phyloP scores from a whole-genome alignment of 495 filamentous ascomycete genomes.

The Ascobolus immersus region DNA sequence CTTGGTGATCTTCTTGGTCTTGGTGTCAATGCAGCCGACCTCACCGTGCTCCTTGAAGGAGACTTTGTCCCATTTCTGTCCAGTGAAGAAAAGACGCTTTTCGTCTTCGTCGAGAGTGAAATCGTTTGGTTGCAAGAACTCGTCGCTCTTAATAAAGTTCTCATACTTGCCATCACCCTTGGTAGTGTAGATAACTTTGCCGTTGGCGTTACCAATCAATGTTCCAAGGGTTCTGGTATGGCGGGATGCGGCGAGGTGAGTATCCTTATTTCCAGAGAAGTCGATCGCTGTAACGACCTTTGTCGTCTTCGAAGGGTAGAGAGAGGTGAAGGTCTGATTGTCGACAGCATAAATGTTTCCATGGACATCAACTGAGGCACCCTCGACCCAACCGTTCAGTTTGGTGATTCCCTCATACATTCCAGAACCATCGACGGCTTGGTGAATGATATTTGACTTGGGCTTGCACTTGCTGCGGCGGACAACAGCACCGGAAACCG shows the following conservation, averaged over 20 bases:
- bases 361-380: conserved; percentile 4
- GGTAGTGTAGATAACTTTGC: neutral
- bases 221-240: conserved; percentile 1
- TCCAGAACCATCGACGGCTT: no score
- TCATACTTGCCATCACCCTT: neutral
- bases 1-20: neutral
- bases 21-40: conserved; percentile 2
- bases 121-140: conserved; percentile 8
- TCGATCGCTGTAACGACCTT: neutral
- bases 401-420: no score
- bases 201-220: conserved; percentile 5
- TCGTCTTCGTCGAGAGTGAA: conserved; percentile 4
- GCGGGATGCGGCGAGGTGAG: conserved; percentile 4
- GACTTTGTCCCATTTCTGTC: conserved; percentile 3
- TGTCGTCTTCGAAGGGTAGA: conserved; percentile 1
- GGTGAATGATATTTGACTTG: no score
- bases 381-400: no score
- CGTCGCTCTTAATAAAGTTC: neutral
- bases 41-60: neutral
- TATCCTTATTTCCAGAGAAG: neutral
- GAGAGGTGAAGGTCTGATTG: conserved; percentile 4
- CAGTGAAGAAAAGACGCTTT: conserved; percentile 4
- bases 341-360: conserved; percentile 9
- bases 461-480: no score
- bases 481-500: no score